phyloP scores from a whole-genome alignment of 208 protist species.

The Wallacemonas collosoma region DNA sequence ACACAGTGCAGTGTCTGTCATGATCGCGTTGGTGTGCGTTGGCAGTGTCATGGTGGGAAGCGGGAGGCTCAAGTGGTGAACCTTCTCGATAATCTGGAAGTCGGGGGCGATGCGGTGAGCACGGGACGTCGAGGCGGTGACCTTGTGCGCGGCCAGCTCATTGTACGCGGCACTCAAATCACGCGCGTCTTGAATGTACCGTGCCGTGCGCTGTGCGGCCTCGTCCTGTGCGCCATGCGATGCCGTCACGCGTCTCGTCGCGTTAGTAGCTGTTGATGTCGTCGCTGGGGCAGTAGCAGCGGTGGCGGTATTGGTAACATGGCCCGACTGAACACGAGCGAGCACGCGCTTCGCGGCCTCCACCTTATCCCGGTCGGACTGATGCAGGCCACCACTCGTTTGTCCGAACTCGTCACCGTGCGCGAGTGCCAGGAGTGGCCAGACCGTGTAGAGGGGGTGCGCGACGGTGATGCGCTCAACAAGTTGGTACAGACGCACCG shows the following conservation, averaged over 20 bases:
- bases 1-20: background rate
- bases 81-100: conserved; percentile 35
- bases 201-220: background rate
- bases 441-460: conserved; percentile 61
- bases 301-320: background rate
- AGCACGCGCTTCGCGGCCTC: conserved; percentile 33
- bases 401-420: conserved; percentile 59
- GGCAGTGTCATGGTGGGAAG: conserved; percentile 39
- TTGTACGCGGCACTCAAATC: conserved; percentile 77
- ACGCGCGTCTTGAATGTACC: conserved; percentile 46
- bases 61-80: conserved; percentile 40
- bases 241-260: background rate
- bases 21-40: background rate
- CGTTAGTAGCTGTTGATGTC: background rate
- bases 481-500: conserved; percentile 34
- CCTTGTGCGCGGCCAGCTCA: conserved; percentile 66
- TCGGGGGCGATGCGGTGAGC: conserved; percentile 38
- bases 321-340: conserved; percentile 9
- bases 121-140: conserved; percentile 10
- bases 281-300: background rate
- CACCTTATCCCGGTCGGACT: conserved; percentile 41
- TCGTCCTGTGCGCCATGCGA: background rate
- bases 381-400: conserved; percentile 26
- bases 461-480: conserved; percentile 50
- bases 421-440: conserved; percentile 74